These are phyloP conservation scores for Amanita molliuscula DNA, from an alignment of 768 basidiomycete genomes.

Conservation along the genomic window DNA sequence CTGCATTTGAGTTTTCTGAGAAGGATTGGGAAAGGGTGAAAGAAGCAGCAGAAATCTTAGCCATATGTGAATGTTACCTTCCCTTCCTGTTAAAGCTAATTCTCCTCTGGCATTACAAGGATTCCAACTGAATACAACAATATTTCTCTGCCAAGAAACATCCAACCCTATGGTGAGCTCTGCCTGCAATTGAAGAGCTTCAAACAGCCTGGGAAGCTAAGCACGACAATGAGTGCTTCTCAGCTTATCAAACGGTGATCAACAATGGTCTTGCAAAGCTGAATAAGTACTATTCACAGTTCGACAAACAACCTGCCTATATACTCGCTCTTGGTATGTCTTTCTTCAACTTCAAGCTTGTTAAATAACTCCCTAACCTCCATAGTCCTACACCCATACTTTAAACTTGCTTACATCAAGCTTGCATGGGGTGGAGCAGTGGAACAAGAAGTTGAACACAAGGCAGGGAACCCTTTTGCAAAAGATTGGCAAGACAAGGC, in stretches of 20 bases:
- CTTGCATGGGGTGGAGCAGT: neutral
- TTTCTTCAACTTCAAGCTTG: neutral
- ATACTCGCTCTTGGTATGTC: conserved; percentile 15
- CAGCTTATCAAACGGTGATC: conserved; percentile 12
- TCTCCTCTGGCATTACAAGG: neutral
- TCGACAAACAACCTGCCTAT: conserved; percentile 13
- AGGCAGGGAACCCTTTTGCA: neutral
- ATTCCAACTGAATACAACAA: neutral
- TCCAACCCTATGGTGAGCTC: conserved; percentile 16
- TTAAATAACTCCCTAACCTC: neutral
- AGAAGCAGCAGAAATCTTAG: conserved; percentile 1
- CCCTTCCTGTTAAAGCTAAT: neutral
- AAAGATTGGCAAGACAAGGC: conserved; percentile 1
- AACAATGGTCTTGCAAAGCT: conserved; percentile 15
- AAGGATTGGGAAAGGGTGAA: conserved; percentile 14
- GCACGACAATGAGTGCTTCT: conserved; percentile 1
- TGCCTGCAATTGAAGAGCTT: conserved; percentile 18
- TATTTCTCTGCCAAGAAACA: conserved; percentile 15
- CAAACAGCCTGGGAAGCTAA: conserved; percentile 19
- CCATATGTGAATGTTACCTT: neutral
- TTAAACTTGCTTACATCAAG: conserved; percentile 15
- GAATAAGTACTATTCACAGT: conserved; percentile 12
- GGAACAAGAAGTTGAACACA: neutral
- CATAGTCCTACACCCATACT: conserved; percentile 21
- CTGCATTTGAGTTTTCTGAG: conserved; percentile 12